phyloP scores from a whole-genome alignment of 352 stramenopile genomes.

The Pythium oligandrum region DNA sequence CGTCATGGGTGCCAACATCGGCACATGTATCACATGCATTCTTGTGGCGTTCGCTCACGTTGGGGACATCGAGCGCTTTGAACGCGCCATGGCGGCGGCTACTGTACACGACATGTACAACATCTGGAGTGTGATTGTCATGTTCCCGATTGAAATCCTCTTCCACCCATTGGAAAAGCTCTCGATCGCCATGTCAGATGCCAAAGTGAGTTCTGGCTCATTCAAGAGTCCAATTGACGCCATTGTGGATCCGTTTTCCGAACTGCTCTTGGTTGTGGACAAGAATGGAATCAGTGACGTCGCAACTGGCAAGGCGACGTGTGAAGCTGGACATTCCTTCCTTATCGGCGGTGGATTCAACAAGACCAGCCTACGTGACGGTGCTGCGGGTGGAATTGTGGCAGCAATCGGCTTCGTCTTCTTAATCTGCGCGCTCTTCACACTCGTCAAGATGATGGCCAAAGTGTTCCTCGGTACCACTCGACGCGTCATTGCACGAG shows the following conservation, averaged over 20 bases:
- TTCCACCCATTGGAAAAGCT: slow-evolving; percentile 25
- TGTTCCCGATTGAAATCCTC: slow-evolving; percentile 36
- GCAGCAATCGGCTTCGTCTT: slow-evolving; percentile 13
- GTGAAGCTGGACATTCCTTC: neutral
- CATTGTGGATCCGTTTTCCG: slow-evolving; percentile 10
- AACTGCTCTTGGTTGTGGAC: slow-evolving; percentile 3
- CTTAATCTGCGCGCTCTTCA: slow-evolving; percentile 15
- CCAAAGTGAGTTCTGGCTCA: neutral
- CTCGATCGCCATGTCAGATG: slow-evolving; percentile 11
- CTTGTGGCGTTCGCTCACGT: slow-evolving; percentile 76
- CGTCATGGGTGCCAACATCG: slow-evolving; percentile 81
- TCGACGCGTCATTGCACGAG: slow-evolving; percentile 64
- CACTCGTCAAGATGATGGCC: slow-evolving; percentile 22
- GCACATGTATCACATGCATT: slow-evolving; percentile 65
- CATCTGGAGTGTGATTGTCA: slow-evolving; percentile 41
- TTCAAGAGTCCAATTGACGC: slow-evolving; percentile 13
- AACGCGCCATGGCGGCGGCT: slow-evolving; percentile 21
- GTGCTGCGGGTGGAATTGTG: slow-evolving; percentile 13
- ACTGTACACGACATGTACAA: slow-evolving; percentile 49
- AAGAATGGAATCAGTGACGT: slow-evolving; percentile 6
- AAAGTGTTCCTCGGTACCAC: slow-evolving; percentile 49
- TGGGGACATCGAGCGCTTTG: slow-evolving; percentile 33
- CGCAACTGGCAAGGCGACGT: slow-evolving; percentile 3
- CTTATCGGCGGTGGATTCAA: slow-evolving; percentile 11
- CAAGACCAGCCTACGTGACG: slow-evolving; percentile 6